Evolutionary conservation across 371 early-diverging fungal species (phyloP).

Genomic region (Lichtheimia corymbifera): DNA sequence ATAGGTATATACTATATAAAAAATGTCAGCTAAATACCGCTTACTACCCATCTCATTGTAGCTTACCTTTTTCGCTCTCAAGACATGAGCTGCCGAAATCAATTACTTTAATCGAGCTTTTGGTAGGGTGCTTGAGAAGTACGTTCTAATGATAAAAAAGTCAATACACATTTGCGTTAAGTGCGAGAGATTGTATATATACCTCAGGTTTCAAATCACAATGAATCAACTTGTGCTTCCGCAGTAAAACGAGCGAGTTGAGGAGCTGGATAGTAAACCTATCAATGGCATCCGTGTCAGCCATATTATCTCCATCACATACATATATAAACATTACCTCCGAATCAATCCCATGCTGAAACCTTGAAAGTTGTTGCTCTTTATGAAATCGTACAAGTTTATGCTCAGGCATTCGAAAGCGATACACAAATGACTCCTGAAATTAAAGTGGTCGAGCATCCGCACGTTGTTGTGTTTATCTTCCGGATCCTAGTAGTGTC

Average conservation of each 20-base stretch:
- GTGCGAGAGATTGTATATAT: neutral
- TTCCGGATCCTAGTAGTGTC: constrained; percentile 73
- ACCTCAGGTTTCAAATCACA: constrained; percentile 98
- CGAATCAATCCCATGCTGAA: constrained; percentile 79
- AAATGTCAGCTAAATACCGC: constrained; percentile 6
- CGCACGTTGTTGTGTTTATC: constrained; percentile 81
- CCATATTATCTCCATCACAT: neutral
- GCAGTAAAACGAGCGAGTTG: constrained; percentile 73
- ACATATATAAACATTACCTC: constrained; percentile 29
- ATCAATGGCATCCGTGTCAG: neutral
- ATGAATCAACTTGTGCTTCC: constrained; percentile 81
- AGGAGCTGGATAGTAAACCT: constrained; percentile 86
- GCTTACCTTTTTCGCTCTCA: constrained; percentile 69
- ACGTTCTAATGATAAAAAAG: constrained; percentile 54
- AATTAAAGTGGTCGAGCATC: constrained; percentile 90
- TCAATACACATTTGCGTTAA: neutral
- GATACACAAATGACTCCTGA: constrained; percentile 94
- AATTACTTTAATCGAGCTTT: constrained; percentile 92
- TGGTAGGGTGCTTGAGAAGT: constrained; percentile 70
- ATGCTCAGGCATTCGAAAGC: constrained; percentile 93
- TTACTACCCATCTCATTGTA: constrained; percentile 31
- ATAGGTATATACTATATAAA: constrained; percentile 84
- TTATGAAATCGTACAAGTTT: constrained; percentile 97
- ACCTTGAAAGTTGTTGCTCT: constrained; percentile 91
- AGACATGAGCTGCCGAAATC: constrained; percentile 97